A percentile compares a stretch with the other conserved stretches of the same genome.
Conservation (phyloP, 2,329 filamentous ascomycete genomes). For the Colletotrichum gloeosporioides region DNA sequence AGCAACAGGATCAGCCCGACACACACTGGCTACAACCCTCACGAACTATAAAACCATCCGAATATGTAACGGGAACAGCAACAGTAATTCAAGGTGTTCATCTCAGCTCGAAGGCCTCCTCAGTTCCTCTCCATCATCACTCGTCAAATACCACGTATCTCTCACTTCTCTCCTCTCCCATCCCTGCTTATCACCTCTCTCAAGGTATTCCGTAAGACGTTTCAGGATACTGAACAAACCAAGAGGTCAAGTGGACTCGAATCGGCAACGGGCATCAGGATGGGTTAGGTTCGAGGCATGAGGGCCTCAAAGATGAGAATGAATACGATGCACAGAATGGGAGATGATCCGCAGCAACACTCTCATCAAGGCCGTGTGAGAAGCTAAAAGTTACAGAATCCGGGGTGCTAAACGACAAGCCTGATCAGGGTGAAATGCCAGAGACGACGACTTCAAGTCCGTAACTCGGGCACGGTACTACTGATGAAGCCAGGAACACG, state of each 20-base stretch:
- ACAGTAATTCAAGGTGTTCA: neutral
- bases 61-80: rapidly evolving
- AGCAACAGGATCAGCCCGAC: neutral
- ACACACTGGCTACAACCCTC: neutral
- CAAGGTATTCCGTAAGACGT: neutral
- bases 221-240: neutral
- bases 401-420: neutral
- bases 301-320: neutral
- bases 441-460: neutral
- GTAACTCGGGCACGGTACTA: rapidly evolving
- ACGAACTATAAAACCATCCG: neutral
- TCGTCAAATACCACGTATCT: neutral
- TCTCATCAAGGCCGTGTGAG: too few species aligned
- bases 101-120: neutral
- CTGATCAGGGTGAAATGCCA: neutral
- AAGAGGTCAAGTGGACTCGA: neutral
- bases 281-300: neutral
- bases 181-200: neutral
- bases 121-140: neutral
- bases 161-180: neutral
- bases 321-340: neutral
- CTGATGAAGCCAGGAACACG: neutral
- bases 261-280: neutral
- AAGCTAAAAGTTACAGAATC: too few species aligned
- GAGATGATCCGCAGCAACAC: neutral